Percentiles rank a stretch among this genome's conserved stretches.
These are phyloP conservation scores for Sugiyamaella mastotermitis DNA, from an alignment of 805 yeast genomes.

Conservation along the genomic window DNA sequence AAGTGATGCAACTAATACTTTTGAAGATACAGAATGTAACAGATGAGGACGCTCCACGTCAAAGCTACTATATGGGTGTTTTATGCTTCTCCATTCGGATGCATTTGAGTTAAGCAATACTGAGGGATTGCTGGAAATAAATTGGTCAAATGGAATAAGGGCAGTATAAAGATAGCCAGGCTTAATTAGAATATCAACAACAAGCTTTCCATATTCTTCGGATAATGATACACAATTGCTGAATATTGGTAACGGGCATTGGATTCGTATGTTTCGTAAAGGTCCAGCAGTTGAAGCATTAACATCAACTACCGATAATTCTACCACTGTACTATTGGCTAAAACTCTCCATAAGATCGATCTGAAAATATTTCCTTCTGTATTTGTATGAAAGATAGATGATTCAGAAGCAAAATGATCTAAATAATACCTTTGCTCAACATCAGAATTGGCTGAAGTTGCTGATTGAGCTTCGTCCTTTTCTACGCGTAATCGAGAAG, in stretches of 20 bases:
- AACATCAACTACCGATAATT: conserved; percentile 18
- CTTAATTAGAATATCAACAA: conserved; percentile 49
- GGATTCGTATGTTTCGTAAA: conserved; percentile 35
- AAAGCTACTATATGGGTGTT: conserved; percentile 64
- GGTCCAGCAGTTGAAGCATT: conserved; percentile 8
- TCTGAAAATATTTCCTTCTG: not conserved
- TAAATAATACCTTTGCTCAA: conserved; percentile 14
- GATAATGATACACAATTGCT: conserved; percentile 35
- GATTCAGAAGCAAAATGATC: conserved; percentile 16
- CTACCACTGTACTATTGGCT: conserved; percentile 10
- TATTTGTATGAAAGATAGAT: conserved; percentile 1
- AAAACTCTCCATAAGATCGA: conserved; percentile 16
- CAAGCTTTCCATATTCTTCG: conserved; percentile 30
- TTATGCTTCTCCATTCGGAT: conserved; percentile 54
- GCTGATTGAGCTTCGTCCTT: no score
- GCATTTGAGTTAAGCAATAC: conserved; percentile 21
- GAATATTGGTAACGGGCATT: conserved; percentile 35
- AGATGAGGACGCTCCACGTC: conserved; percentile 51
- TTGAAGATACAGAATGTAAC: conserved; percentile 41
- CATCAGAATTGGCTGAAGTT: conserved; percentile 9
- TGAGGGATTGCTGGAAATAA: conserved; percentile 25
- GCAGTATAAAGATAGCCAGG: conserved; percentile 49
- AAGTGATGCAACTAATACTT: conserved; percentile 50
- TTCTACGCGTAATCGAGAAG: no score
- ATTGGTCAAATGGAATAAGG: conserved; percentile 38